phyloP scores from a whole-genome alignment of 805 yeast genomes.

The Saccharomyces jurei region DNA sequence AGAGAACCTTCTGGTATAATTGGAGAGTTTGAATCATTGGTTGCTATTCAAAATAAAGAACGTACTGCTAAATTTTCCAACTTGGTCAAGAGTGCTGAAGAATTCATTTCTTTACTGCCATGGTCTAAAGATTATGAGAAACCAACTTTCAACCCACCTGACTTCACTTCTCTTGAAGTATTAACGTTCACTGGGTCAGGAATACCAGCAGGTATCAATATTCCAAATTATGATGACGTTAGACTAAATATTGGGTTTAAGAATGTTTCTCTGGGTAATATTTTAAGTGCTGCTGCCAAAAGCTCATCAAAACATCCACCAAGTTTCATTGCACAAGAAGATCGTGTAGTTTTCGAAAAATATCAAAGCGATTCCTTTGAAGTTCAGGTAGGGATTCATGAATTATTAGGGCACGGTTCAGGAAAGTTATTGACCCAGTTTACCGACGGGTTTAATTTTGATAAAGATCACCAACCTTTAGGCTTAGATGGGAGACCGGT shows the following conservation, averaged over 20 bases:
- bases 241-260: constrained; percentile 79
- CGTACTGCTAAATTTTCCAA: constrained; percentile 71
- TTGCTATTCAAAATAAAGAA: constrained; percentile 83
- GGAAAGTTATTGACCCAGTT: constrained; percentile 67
- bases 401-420: constrained; percentile 83
- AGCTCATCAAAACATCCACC: constrained; percentile 44
- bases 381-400: constrained; percentile 91
- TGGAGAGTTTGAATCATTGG: constrained; percentile 91
- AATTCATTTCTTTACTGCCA: constrained; percentile 60
- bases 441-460: constrained; percentile 67
- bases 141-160: constrained; percentile 84
- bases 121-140: constrained; percentile 75
- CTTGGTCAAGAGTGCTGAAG: constrained; percentile 59
- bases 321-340: constrained; percentile 51
- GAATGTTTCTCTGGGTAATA: constrained; percentile 83
- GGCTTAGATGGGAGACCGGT: constrained; percentile 56
- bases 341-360: constrained; percentile 53
- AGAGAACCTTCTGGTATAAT: constrained; percentile 87
- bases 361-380: constrained; percentile 79
- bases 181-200: constrained; percentile 85
- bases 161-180: constrained; percentile 84
- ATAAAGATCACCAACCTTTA: constrained; percentile 50
- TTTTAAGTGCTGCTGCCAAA: constrained; percentile 64
- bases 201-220: constrained; percentile 87
- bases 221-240: constrained; percentile 88